Evolutionary conservation across 1,284 basidiomycete species (phyloP).

Genomic region (Moesziomyces sp.): DNA sequence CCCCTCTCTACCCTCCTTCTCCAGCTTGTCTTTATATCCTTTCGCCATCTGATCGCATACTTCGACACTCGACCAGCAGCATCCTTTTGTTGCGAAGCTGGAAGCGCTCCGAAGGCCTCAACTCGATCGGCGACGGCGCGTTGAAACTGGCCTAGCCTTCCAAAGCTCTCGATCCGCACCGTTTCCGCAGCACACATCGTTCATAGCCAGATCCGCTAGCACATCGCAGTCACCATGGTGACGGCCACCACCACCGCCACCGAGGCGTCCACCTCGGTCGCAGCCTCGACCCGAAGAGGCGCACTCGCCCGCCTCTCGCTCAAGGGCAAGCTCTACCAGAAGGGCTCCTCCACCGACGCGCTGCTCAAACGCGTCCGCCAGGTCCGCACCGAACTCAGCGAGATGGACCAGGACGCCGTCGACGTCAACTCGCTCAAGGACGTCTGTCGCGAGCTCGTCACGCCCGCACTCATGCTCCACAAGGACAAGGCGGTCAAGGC

Average conservation of each 20-base stretch:
- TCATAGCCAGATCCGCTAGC: too few relatives aligned
- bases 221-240: constrained; percentile 10
- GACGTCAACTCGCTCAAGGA: constrained; percentile 78
- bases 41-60: too few relatives aligned
- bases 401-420: constrained; percentile 86
- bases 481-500: constrained; percentile 95
- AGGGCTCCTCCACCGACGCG: constrained; percentile 54
- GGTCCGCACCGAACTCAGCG: constrained; percentile 75
- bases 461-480: constrained; percentile 83
- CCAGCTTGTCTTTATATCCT: not conserved
- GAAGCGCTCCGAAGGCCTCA: too few relatives aligned
- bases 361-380: constrained; percentile 53
- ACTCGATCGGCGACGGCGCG: too few relatives aligned
- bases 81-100: too few relatives aligned
- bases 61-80: too few relatives aligned
- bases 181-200: too few relatives aligned
- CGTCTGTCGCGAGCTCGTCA: constrained; percentile 83
- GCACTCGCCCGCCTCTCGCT: constrained; percentile 45
- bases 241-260: constrained; percentile 27
- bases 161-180: too few relatives aligned
- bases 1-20: not conserved
- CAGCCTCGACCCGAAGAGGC: constrained; percentile 24
- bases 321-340: constrained; percentile 51
- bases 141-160: too few relatives aligned
- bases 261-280: constrained; percentile 19